Base-by-base conservation (phyloP, 2,329 filamentous ascomycete species). In the Aspergillus candidus region DNA sequence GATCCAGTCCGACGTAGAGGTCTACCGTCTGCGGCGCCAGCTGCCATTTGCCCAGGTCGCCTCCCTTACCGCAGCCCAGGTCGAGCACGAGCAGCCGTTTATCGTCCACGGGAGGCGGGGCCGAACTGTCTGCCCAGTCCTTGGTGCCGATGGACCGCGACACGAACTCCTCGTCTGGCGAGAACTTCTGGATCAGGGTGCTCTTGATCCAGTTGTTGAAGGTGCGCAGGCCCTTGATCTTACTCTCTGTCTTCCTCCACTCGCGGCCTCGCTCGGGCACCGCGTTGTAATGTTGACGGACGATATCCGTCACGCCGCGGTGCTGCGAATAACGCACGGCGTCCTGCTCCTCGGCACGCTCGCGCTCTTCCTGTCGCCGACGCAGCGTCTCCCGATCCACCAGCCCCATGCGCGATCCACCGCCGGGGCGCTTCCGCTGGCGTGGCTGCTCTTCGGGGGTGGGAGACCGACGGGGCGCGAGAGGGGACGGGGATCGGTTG, bases 161-260 rank as follows among this genome's bases (percentile, higher is more conserved):
- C 0, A 78, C 72, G 53, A 83, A 83, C 48, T 87, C 82, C 64
- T 91, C 86, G 52, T 84, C 82, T 0, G 86, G 86, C 4, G 88
- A 88, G 70, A 96, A 97, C 64, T 95, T 96, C 63, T 97, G 90
- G 55, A 98, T 97, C 55, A 97, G 80, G 39, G 87, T 91, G 62
- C 88, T 95, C 75, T 98, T 98, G 70, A 98, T 80, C 93, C 93
- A 98, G 68, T 98, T 98, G 72, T 98, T 98, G 74, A 95, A 93
- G 54, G 86, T 88, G 41, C 93, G 82, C 41, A 98, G 73, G 1
- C 93, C 93, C 70, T 94, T 95, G 73, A 98, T 98, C 59, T 87
- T 85, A 66, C 87, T 94, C 59, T 94, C 89, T 6, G 88, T 94
- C 63, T 86, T 88, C 39, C 93, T 82, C 91, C 93, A 98, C 60